These are phyloP conservation scores for Phytophthora citricola DNA, from an alignment of 352 stramenopile species.

Conservation along the genomic window DNA sequence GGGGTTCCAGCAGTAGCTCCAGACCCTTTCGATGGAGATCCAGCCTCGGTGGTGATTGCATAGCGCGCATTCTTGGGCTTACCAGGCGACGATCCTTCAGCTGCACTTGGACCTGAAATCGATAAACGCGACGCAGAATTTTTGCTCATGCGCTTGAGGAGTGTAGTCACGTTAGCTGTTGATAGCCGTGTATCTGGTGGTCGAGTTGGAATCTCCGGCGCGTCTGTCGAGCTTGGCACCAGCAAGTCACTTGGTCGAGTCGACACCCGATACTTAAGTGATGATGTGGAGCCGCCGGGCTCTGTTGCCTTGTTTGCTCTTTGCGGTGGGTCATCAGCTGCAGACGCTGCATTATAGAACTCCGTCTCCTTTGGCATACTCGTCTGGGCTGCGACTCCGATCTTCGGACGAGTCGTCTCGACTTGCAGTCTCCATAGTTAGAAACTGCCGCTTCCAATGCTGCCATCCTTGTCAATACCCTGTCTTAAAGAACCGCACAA, in stretches of 20 bases:
- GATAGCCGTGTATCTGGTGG: conserved; percentile 19
- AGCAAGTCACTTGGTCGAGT: conserved; percentile 14
- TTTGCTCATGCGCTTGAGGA: conserved; percentile 43
- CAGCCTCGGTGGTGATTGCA: conserved; percentile 7
- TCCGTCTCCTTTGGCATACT: conserved; percentile 29
- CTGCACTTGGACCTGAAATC: conserved; percentile 5
- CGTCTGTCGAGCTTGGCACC: conserved; percentile 9
- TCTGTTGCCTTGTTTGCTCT: conserved; percentile 7
- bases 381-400: neutral
- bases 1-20: conserved; percentile 2
- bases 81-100: neutral
- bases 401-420: neutral
- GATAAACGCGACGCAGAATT: conserved; percentile 21
- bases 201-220: neutral
- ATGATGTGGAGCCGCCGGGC: conserved; percentile 17
- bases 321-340: conserved; percentile 1
- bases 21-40: conserved; percentile 8
- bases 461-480: too few species aligned
- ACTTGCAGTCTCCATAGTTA: conserved; percentile 3
- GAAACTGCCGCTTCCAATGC: conserved; percentile 15
- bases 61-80: conserved; percentile 28
- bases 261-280: conserved; percentile 28
- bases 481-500: neutral
- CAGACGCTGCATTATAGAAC: conserved; percentile 25
- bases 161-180: conserved; percentile 20